Percentiles rank a stretch among this genome's conserved stretches.
phyloP scores from a whole-genome alignment of 1,284 basidiomycete species.

The Ceratobasidium sp. region DNA sequence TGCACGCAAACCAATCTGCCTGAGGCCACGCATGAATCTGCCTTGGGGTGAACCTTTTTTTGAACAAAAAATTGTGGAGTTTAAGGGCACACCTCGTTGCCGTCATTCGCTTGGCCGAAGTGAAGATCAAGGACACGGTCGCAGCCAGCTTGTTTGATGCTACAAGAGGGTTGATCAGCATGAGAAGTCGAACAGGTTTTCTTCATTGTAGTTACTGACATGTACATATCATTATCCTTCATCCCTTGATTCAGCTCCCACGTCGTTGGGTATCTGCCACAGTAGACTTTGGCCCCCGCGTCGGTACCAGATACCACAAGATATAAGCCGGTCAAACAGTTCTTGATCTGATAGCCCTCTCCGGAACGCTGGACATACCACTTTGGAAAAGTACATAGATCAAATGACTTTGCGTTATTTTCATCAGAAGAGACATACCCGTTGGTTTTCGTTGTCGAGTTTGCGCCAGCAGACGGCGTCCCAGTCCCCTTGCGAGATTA shows the following conservation, averaged over 20 bases:
- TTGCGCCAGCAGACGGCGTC: constrained; percentile 4
- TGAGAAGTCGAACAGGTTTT: no score
- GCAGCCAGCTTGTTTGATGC: not conserved
- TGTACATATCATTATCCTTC: constrained; percentile 3
- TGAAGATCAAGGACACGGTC: constrained; percentile 23
- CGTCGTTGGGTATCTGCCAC: constrained; percentile 5
- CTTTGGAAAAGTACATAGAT: not conserved
- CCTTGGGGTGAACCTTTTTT: not conserved
- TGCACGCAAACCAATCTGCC: not conserved
- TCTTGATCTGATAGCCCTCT: constrained; percentile 7
- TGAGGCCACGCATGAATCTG: not conserved
- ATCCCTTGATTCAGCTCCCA: constrained; percentile 14
- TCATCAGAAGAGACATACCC: not conserved
- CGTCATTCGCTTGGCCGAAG: not conserved
- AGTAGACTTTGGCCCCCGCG: not conserved
- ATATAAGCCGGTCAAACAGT: not conserved
- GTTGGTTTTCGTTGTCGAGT: not conserved
- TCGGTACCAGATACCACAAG: not conserved
- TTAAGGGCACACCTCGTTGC: not conserved
- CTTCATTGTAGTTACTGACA: not conserved
- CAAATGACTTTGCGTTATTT: no score
- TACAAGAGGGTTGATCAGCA: not conserved
- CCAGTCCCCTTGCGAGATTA: not conserved
- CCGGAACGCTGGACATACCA: constrained; percentile 22
- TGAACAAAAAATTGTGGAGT: not conserved